Evolutionary conservation across 2,329 filamentous ascomycete species (phyloP), one percentile per base, ranked within the genome.

Genomic region (Aulographum hederae): DNA sequence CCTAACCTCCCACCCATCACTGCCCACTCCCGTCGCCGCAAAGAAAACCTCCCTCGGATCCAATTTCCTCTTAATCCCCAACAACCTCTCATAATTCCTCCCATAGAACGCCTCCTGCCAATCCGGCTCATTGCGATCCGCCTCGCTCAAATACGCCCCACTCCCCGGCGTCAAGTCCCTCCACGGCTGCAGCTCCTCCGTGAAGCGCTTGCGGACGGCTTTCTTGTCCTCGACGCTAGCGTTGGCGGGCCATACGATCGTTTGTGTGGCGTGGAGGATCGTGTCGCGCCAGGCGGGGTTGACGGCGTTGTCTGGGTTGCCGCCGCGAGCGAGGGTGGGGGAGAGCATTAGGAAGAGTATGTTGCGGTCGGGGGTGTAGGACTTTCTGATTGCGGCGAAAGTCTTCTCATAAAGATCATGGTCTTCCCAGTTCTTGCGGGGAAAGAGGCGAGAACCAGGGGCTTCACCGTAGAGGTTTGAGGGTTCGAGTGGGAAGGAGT

Each of bases 401-500:
- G 64, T 38, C 33, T 51, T 58, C 0, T 38, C 29, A 6, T 21
- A 26, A 23, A 51, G 43, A 0, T 51, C 32, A 2, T 42, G 42
- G 27, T 55, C 53, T 11, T 41, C 41, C 43, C 49, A 59, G 36
- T 53, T 55, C 11, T 44, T 42, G 16, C 47, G 46, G 2, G 59
- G 57, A 3, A 69, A 34, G 1, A 69, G 47, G 10, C 63, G 48
- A 1, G 63, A 67, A 0, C 53, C 58, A 4, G 59, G 30, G 15
- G 56, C 50, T 0, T 36, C 26, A 23, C 57, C 51, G 16, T 33
- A 38, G 0, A 61, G 60, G 0, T 54, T 56, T 0, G 42, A 30
- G 0, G 37, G 42, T 2, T 46, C 35, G 39, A 63, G 41, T 12
- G 55, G 57, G 42, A 62, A 63, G 33, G 51, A 49, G 34, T 47